phyloP scores from a whole-genome alignment of 345 rosid genomes.

The Rhizophora apiculata region DNA sequence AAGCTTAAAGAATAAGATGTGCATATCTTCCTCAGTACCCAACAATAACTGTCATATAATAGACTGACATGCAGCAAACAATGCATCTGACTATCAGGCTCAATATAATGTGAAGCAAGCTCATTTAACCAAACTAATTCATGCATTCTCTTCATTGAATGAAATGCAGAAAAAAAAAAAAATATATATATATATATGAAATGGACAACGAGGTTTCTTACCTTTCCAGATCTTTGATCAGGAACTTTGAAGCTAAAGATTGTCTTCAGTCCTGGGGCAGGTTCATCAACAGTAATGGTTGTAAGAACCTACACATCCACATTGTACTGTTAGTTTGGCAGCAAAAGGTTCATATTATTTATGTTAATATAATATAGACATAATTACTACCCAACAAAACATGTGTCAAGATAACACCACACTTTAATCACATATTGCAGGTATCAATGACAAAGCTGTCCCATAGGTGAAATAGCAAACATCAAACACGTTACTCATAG shows the following conservation, averaged over 20 bases:
- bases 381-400: neutral
- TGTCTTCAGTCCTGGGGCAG: conserved; percentile 85
- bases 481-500: neutral
- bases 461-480: neutral
- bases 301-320: conserved; percentile 57
- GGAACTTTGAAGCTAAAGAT: conserved; percentile 76
- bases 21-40: no score
- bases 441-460: neutral
- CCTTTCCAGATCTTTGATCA: conserved; percentile 97
- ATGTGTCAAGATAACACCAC: neutral
- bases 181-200: neutral
- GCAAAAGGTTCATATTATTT: neutral
- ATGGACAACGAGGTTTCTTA: conserved; percentile 14
- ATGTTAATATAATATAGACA: neutral
- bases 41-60: no score
- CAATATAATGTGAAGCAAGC: no score
- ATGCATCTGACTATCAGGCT: no score
- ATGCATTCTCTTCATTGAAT: neutral
- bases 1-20: neutral
- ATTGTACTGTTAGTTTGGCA: neutral
- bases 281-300: conserved; percentile 81
- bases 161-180: neutral
- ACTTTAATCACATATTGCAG: neutral
- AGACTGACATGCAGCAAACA: no score
- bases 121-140: no score